Evolutionary conservation across 2,329 filamentous ascomycete genomes (phyloP), one percentile per base, ranked within the genome.

Genomic region (Cladophialophora chaetospira): DNA sequence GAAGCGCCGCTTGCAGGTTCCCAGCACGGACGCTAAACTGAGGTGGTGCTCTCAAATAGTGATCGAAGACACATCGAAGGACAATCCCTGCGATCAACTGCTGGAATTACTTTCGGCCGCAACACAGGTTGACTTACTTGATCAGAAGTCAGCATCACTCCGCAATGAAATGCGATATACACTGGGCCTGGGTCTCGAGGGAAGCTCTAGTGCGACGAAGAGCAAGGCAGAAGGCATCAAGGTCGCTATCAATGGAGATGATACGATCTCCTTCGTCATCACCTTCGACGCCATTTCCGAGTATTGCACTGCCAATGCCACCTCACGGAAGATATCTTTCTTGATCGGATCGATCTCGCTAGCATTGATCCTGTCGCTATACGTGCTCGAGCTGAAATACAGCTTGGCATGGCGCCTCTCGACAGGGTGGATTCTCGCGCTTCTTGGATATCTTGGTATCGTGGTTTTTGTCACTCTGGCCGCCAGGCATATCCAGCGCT

Each of bases 401-500:
- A 53, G 51, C 51, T 29, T 33, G 5, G 15, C 1, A 15, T 40
- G 51, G 42, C 17, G 15, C 8, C n/a, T 40, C 11, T 38, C 51
- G 13, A 29, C 29, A 15, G 51, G 51, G 10, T 21, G 19, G 29
- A 9, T 54, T 11, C 51, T 54, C 10, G 40, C 51, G 13, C 17
- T 45, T 25, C 6, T 52, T 4, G 48, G 48, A 15, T 52, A 52
- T 19, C 6, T 28, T 15, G 48, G 25, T 17, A 52, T 42, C 35
- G 48, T 52, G 19, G 15, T 13, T 26, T 53, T 53, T 25, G 38
- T 53, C 50, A 36, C 50, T 9, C 50, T 54, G n/a, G 51, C 43
- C 19, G 43, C 23, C 17, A 29, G 11, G 10, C 28, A 53, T 28
- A 46, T 47, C 19, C 29, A 36, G 13, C 40, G n/a, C 2, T 25